Evolutionary conservation across 148 eudicot genomes (phyloP).

Genomic region (Cornus controversa): DNA sequence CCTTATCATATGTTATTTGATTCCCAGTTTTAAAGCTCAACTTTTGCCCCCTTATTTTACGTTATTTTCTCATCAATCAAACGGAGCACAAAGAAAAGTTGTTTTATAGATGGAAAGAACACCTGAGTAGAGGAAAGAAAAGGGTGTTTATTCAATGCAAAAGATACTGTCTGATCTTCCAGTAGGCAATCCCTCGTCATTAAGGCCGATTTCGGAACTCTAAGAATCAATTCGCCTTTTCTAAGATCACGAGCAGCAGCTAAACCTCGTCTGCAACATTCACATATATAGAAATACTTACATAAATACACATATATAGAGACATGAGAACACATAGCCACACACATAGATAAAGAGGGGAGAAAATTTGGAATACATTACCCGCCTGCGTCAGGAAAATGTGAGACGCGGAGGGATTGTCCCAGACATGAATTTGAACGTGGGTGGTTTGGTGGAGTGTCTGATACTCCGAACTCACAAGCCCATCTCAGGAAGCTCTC

Average conservation of each 20-base stretch:
- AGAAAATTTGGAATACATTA: conserved; percentile 17
- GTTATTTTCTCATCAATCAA: neutral
- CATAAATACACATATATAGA: neutral
- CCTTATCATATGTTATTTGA: no score
- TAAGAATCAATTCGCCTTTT: conserved; percentile 80
- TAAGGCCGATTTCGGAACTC: conserved; percentile 69
- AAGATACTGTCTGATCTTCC: conserved; percentile 42
- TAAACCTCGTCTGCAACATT: conserved; percentile 73
- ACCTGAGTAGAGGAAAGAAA: conserved; percentile 83
- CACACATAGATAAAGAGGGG: neutral
- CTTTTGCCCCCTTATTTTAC: neutral
- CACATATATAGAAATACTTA: neutral
- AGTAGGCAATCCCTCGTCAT: conserved; percentile 55
- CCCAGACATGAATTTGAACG: conserved; percentile 43
- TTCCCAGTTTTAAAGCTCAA: neutral
- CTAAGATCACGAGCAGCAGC: conserved; percentile 70
- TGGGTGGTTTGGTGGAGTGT: conserved; percentile 22
- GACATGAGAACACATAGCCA: neutral
- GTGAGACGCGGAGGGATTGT: conserved; percentile 54
- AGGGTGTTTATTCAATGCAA: conserved; percentile 36
- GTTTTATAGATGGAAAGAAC: neutral
- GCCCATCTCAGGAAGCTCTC: conserved; percentile 71
- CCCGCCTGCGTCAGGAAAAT: conserved; percentile 83
- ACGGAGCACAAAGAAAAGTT: neutral
- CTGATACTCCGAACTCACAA: conserved; percentile 58